Evolutionary conservation across 2,329 filamentous ascomycete species (phyloP), one percentile per base, ranked within the genome.

Genomic region (Helminthosporium solani): DNA sequence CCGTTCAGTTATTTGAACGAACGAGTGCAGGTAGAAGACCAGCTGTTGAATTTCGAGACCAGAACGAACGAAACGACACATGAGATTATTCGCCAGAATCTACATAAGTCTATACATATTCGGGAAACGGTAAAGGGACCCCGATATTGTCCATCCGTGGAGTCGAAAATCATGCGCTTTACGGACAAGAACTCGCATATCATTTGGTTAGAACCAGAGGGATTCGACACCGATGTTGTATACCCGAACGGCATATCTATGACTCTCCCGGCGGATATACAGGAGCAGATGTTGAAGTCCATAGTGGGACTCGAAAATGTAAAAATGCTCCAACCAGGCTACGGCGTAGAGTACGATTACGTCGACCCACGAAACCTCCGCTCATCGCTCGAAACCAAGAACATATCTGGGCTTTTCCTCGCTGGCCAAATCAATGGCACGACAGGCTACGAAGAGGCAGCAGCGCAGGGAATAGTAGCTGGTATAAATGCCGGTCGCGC

Each of bases 401-500:
- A 86, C 18, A 96, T 99, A 52, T 77, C 77, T 7, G 94, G 94
- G 1, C 81, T 99, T 11, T 99, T 88, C 72, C 79, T 99, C 25
- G 94, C 94, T 0, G 94, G 94, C 3, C 94, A 99, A 68, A 96
- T 99, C 70, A 99, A 99, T 69, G 94, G 94, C 36, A 99, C 94
- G 0, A 99, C 94, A 0, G 94, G 94, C 3, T 99, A 99, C 67
- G 94, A 99, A 73, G 94, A 99, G 75, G 94, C 94, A 8, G 90
- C 94, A 0, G 92, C 88, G 0, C 94, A 99, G 70, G 94, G 94
- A 8, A 79, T 99, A 37, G 75, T 99, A 12, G 94, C 94, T 0
- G 94, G 94, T 25, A 91, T 92, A 61, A 99, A 99, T 64, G 94
- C 94, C 1, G 94, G 92, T 2, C 80, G 94, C n/a, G 80, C 85